These are phyloP conservation scores for Saccharum hybrid DNA, from an alignment of 202 grass and related monocot species.

Conservation along the genomic window DNA sequence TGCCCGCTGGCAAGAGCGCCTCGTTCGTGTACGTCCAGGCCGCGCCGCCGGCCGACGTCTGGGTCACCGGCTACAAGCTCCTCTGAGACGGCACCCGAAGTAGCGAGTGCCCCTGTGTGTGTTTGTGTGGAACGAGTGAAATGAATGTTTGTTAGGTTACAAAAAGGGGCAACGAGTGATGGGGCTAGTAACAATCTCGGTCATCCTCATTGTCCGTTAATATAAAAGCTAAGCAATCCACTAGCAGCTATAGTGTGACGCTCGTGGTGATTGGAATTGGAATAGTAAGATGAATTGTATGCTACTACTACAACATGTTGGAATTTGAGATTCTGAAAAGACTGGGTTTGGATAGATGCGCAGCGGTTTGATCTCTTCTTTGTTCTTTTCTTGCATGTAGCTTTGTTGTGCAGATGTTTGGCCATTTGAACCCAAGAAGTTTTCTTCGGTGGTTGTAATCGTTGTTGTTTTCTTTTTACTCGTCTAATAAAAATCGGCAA, in stretches of 20 bases:
- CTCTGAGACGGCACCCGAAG: constrained; percentile 36
- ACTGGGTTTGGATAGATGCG: too few relatives aligned
- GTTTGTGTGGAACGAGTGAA: background rate
- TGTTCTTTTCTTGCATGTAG: too few relatives aligned
- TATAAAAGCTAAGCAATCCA: background rate
- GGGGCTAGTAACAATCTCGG: constrained; percentile 28
- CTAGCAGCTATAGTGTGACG: background rate
- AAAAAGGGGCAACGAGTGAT: constrained; percentile 36
- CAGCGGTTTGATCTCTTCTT: background rate
- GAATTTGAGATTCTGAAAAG: too few relatives aligned
- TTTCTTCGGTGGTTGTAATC: too few relatives aligned
- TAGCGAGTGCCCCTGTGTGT: background rate
- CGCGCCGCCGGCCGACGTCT: constrained; percentile 59
- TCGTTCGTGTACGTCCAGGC: constrained; percentile 80
- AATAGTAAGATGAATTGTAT: background rate
- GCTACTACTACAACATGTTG: background rate
- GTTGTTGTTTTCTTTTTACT: too few relatives aligned
- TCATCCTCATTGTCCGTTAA: constrained; percentile 36
- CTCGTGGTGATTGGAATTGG: constrained; percentile 17
- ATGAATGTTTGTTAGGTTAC: background rate
- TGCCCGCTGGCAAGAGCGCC: constrained; percentile 63
- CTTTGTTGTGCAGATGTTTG: too few relatives aligned
- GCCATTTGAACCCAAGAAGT: too few relatives aligned
- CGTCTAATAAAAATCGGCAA: too few relatives aligned
- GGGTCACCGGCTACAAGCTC: constrained; percentile 81